These are phyloP conservation scores for Hysterangium stoloniferum DNA, from an alignment of 768 basidiomycete species.

Conservation along the genomic window DNA sequence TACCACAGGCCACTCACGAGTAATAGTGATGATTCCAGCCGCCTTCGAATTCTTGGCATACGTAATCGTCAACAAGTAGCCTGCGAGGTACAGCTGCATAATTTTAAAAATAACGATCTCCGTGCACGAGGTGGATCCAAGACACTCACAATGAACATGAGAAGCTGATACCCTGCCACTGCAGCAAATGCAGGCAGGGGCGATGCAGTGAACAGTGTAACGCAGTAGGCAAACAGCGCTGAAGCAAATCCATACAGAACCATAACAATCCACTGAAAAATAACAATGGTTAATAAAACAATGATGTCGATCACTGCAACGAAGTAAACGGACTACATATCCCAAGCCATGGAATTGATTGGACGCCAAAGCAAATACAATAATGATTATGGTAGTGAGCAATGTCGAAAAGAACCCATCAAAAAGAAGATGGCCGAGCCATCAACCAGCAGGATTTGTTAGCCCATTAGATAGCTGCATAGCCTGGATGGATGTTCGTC, in stretches of 20 bases:
- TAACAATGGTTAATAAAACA: neutral
- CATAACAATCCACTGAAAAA: slow-evolving; percentile 56
- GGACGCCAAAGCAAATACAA: slow-evolving; percentile 49
- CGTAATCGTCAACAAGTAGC: slow-evolving; percentile 64
- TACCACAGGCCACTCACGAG: slow-evolving; percentile 32
- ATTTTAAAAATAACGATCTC: neutral
- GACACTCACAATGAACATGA: slow-evolving; percentile 58
- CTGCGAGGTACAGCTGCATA: slow-evolving; percentile 52
- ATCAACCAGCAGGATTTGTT: slow-evolving; percentile 58
- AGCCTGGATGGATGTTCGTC: slow-evolving; percentile 60
- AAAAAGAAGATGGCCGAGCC: slow-evolving; percentile 74
- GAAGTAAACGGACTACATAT: slow-evolving; percentile 41
- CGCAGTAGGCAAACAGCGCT: slow-evolving; percentile 63
- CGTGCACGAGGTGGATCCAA: neutral
- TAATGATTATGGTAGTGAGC: slow-evolving; percentile 54
- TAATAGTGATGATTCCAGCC: slow-evolving; percentile 46
- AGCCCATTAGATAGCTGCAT: slow-evolving; percentile 80
- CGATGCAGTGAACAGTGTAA: slow-evolving; percentile 51
- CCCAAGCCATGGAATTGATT: slow-evolving; percentile 65
- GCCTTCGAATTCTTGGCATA: slow-evolving; percentile 58
- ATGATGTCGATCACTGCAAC: neutral
- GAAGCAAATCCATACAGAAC: slow-evolving; percentile 63
- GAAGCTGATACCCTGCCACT: slow-evolving; percentile 63
- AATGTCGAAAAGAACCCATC: slow-evolving; percentile 55
- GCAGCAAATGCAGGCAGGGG: slow-evolving; percentile 68